Evolutionary conservation across 305 asterid species (phyloP).

Genomic region (Fraxinus greggii): DNA sequence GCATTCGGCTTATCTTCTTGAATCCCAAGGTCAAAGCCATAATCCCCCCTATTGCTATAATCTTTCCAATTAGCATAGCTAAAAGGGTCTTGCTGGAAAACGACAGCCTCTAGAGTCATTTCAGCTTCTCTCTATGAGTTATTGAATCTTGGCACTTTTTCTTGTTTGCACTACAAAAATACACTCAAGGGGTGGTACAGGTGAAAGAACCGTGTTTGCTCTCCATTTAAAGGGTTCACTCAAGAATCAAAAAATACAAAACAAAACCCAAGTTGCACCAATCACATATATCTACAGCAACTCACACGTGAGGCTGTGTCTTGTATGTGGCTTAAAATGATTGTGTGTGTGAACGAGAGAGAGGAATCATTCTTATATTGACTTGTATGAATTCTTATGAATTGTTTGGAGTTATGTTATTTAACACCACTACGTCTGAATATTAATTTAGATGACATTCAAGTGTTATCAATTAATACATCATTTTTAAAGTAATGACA

Average conservation of each 20-base stretch:
- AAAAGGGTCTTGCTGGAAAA: conserved; percentile 52
- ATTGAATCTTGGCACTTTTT: conserved; percentile 7
- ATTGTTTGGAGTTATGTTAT: background rate
- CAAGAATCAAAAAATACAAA: background rate
- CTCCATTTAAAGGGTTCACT: conserved; percentile 35
- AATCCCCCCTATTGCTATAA: conserved; percentile 23
- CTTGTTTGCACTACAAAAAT: background rate
- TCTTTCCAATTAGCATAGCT: conserved; percentile 34
- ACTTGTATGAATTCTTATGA: background rate
- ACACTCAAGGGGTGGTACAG: conserved; percentile 18
- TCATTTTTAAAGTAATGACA: background rate
- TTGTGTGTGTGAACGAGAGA: background rate
- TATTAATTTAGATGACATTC: background rate
- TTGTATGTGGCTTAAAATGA: background rate
- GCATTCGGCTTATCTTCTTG: conserved; percentile 21
- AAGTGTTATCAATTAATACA: background rate
- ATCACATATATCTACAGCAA: conserved; percentile 25
- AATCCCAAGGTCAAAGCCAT: conserved; percentile 8
- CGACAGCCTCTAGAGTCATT: conserved; percentile 56
- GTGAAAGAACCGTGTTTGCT: conserved; percentile 7
- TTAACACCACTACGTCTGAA: background rate
- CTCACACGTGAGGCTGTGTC: conserved; percentile 34
- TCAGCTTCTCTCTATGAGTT: background rate
- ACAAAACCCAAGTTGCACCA: conserved; percentile 32
- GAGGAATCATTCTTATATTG: background rate